Evolutionary conservation across 352 stramenopile genomes (phyloP), one percentile per base, ranked within the genome.

Genomic region (Phytophthora sp.): DNA sequence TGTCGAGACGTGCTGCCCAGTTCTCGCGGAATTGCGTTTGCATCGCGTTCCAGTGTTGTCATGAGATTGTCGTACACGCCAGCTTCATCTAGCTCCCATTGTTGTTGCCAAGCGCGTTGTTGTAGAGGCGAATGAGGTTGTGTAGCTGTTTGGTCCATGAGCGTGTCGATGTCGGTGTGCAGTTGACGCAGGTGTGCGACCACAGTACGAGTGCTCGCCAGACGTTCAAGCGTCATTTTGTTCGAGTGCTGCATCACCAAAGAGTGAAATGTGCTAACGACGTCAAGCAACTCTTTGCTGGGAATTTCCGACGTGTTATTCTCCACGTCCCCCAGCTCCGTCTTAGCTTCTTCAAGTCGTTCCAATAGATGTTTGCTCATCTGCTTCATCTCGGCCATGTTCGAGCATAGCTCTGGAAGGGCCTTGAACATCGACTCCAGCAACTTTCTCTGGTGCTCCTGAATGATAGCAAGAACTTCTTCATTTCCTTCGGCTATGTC

Each of bases 191-290:
- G 21, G 28, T 43, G 38, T 0, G 45, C 35, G 2, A 62, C 30
- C 4, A 66, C 39, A 8, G 41, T 54, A 1, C 49, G 54, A 54
- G 55, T 43, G 15, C 54, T 62, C 5, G 66, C 54, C 3, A 71
- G 50, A 9, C 62, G 48, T 31, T 54, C 37, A 7, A 66, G 39
- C 5, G 42, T 44, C 55, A 53, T 32, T 23, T 71, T 71, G 26
- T 53, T 57, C 4, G 35, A 45, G 35, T 66, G 51, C 7, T 62
- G 54, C 15, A 23, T 12, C 26, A 69, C 17, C 15, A 69, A 17
- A 13, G 24, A 18, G 20, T 71, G 35, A 17, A 69, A 55, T 2
- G 15, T 51, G 32, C 38, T 49, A 17, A 48, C 23, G 18, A 60
- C 21, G 1, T 7, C 30, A 3, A 43, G 18, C 0, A 55, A 6